Conservation (phyloP, 2,329 filamentous ascomycete species). For the Cercospora canescens region DNA sequence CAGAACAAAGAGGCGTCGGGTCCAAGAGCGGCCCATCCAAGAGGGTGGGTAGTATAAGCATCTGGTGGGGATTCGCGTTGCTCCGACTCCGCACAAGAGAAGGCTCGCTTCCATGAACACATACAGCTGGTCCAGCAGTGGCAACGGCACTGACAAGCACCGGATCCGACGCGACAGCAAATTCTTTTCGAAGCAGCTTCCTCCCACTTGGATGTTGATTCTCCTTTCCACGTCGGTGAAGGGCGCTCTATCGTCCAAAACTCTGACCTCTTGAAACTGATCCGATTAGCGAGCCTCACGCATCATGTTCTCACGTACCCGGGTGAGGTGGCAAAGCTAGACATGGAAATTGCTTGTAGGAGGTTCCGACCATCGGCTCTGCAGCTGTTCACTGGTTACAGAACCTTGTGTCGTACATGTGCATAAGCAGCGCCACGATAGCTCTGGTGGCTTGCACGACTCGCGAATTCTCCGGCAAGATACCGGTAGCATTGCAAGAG, state of each 20-base stretch:
- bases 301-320: not conserved
- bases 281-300: not conserved
- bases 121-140: no score
- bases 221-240: not conserved
- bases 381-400: not conserved
- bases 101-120: no score
- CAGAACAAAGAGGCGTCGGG: no score
- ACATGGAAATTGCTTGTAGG: conserved; percentile 1
- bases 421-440: not conserved
- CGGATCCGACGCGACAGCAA: no score
- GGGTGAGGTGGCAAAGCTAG: not conserved
- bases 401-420: not conserved
- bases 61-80: no score
- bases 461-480: not conserved
- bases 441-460: not conserved
- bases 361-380: not conserved
- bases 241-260: not conserved
- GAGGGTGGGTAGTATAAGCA: no score
- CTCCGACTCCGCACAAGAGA: no score
- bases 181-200: no score
- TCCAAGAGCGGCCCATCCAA: no score
- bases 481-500: not conserved
- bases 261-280: not conserved
- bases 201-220: no score
- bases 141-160: no score